A percentile compares a stretch with the other conserved stretches of the same genome.
Conservation (phyloP, 2,329 filamentous ascomycete genomes). For the Coniochaeta sp. region DNA sequence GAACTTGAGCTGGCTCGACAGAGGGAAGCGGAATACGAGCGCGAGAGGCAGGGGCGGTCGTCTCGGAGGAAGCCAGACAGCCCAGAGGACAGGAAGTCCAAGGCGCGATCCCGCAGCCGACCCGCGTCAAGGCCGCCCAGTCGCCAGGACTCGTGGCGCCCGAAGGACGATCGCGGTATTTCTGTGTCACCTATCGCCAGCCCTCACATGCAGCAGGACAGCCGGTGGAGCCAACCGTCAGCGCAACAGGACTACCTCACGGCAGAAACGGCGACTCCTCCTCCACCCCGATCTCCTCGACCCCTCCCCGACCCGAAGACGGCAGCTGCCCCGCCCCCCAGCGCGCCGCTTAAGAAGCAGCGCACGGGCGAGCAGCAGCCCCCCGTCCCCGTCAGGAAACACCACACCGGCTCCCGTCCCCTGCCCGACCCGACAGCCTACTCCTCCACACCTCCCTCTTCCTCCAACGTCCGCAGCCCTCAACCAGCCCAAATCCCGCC, state of each 20-base stretch:
- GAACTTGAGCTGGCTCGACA: conserved; percentile 56
- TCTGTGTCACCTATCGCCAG: not conserved
- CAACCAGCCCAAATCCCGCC: not conserved
- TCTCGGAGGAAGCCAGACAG: conserved; percentile 18
- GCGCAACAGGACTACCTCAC: conserved; percentile 17
- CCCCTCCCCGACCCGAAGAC: conserved; percentile 33
- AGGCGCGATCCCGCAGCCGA: conserved; percentile 34
- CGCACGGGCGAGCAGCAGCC: conserved; percentile 18
- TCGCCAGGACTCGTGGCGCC: conserved; percentile 55
- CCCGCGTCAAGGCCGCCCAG: conserved; percentile 34
- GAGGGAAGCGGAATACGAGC: conserved; percentile 57
- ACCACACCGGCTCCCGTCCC: conserved; percentile 29
- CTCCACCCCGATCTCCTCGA: conserved; percentile 23
- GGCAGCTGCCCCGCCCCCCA: conserved; percentile 12
- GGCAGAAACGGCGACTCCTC: conserved; percentile 15
- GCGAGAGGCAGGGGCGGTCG: conserved; percentile 45
- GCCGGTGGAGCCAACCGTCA: conserved; percentile 26
- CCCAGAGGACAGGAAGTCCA: conserved; percentile 20
- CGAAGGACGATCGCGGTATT: conserved; percentile 47
- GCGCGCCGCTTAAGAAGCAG: conserved; percentile 22
- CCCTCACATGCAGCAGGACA: conserved; percentile 40
- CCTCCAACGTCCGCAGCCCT: conserved; percentile 3
- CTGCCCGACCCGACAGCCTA: conserved; percentile 31
- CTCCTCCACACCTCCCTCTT: conserved; percentile 5
- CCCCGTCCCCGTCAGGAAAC: conserved; percentile 14